phyloP scores from a whole-genome alignment of 306 rosid genomes.

The Dryas drummondii region DNA sequence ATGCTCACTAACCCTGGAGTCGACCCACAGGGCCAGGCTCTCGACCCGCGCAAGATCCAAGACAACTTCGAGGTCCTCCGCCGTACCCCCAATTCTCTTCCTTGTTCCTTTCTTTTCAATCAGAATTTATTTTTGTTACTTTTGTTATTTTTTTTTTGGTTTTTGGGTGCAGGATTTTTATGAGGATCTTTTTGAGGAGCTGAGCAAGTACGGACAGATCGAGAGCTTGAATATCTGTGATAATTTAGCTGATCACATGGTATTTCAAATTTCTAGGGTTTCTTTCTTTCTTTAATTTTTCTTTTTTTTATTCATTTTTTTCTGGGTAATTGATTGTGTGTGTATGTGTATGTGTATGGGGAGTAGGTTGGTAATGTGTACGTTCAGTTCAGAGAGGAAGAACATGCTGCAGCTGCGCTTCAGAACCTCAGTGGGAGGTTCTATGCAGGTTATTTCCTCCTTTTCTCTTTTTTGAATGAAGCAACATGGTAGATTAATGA shows the following conservation, averaged over 20 bases:
- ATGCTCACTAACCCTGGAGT: conserved; percentile 61
- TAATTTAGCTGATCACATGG: conserved; percentile 98
- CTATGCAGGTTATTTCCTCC: conserved; percentile 62
- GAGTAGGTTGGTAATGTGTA: conserved; percentile 93
- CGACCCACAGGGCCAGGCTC: conserved; percentile 64
- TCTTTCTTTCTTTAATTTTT: background rate
- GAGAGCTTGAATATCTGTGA: conserved; percentile 98
- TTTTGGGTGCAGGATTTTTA: conserved; percentile 61
- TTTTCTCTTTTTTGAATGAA: background rate
- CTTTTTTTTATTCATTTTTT: background rate
- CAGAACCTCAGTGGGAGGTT: conserved; percentile 85
- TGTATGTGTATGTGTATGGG: background rate
- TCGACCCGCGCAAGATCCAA: conserved; percentile 89
- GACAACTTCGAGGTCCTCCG: conserved; percentile 68
- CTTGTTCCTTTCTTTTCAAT: background rate
- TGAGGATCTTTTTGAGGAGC: conserved; percentile 96
- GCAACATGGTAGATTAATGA: background rate
- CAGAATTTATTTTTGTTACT: background rate
- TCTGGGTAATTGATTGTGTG: conserved; percentile 2
- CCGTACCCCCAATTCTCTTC: too few relatives aligned
- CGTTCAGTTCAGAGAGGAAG: conserved; percentile 84
- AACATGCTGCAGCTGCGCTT: conserved; percentile 92
- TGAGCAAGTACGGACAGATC: conserved; percentile 84
- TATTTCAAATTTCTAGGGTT: conserved; percentile 14
- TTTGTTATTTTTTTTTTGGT: background rate